phyloP scores from a whole-genome alignment of 352 stramenopile species.

The Phytophthora constricta region DNA sequence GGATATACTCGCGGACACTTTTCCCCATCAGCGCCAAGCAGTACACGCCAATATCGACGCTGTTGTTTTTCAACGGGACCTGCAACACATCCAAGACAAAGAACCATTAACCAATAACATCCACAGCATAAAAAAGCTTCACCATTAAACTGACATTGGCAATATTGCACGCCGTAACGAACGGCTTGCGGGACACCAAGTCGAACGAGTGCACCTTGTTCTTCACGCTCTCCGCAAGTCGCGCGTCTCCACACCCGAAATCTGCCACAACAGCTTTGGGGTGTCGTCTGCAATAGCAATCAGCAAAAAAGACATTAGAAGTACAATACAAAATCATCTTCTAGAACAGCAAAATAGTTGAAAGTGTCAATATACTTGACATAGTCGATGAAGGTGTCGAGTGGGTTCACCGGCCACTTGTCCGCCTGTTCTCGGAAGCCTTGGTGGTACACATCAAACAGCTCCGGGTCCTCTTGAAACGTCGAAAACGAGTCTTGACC shows the following conservation, averaged over 20 bases:
- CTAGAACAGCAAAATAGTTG: neutral
- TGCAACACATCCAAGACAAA: constrained; percentile 38
- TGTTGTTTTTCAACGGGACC: constrained; percentile 91
- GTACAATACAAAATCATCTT: constrained; percentile 4
- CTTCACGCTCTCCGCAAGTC: constrained; percentile 88
- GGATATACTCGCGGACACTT: constrained; percentile 96
- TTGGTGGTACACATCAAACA: constrained; percentile 98
- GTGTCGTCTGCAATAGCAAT: constrained; percentile 43
- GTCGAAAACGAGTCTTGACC: constrained; percentile 89
- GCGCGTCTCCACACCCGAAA: constrained; percentile 98
- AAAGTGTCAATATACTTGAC: constrained; percentile 74
- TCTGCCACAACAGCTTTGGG: constrained; percentile 92
- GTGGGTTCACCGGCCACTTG: constrained; percentile 97
- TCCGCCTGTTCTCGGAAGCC: constrained; percentile 98
- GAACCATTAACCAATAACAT: neutral
- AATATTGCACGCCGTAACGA: constrained; percentile 98
- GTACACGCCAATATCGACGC: constrained; percentile 97
- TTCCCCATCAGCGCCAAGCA: constrained; percentile 99
- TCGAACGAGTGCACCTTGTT: constrained; percentile 98
- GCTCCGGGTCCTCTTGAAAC: constrained; percentile 94
- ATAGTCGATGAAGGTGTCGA: constrained; percentile 97
- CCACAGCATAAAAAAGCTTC: neutral
- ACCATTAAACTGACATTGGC: constrained; percentile 58
- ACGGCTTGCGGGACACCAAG: constrained; percentile 93
- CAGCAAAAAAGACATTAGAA: constrained; percentile 14